A percentile compares a stretch with the other conserved stretches of the same genome.
Conservation (phyloP, 176 grass and related monocot species). For the Rhynchospora tenuis region DNA sequence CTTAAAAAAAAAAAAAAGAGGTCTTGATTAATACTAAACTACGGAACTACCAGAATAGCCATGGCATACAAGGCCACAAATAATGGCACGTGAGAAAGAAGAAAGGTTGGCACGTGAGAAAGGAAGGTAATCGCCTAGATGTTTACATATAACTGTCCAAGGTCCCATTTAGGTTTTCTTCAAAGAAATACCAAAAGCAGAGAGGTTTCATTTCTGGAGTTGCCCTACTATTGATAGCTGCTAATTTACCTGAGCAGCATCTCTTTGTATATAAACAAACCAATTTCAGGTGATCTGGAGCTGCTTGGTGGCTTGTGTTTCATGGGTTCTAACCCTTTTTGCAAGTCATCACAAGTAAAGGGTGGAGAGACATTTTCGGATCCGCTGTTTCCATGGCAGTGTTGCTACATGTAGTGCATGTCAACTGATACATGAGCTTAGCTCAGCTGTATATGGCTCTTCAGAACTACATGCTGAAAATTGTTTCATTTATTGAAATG, state of each 20-base stretch:
- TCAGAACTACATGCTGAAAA: neutral
- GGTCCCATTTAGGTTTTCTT: constrained; percentile 20
- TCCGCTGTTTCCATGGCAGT: neutral
- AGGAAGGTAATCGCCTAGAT: constrained; percentile 14
- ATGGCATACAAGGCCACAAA: constrained; percentile 10
- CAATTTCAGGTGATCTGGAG: neutral
- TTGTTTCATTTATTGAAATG: neutral
- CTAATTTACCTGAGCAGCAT: neutral
- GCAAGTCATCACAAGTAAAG: neutral
- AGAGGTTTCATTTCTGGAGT: neutral
- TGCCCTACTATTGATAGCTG: constrained; percentile 12
- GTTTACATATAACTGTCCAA: constrained; percentile 31
- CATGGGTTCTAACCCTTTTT: constrained; percentile 13
- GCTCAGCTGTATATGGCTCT: neutral
- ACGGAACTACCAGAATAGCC: neutral
- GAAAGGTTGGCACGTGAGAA: constrained; percentile 19
- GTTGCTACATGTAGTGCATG: neutral
- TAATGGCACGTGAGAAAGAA: constrained; percentile 7
- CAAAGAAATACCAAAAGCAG: constrained; percentile 14
- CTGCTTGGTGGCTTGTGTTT: neutral
- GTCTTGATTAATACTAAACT: neutral
- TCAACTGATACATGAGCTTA: neutral
- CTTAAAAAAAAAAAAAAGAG: neutral
- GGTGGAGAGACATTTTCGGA: neutral
- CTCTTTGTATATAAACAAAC: neutral